phyloP scores from a whole-genome alignment of 106 monocot species.

The Xerophyta viscosa region DNA sequence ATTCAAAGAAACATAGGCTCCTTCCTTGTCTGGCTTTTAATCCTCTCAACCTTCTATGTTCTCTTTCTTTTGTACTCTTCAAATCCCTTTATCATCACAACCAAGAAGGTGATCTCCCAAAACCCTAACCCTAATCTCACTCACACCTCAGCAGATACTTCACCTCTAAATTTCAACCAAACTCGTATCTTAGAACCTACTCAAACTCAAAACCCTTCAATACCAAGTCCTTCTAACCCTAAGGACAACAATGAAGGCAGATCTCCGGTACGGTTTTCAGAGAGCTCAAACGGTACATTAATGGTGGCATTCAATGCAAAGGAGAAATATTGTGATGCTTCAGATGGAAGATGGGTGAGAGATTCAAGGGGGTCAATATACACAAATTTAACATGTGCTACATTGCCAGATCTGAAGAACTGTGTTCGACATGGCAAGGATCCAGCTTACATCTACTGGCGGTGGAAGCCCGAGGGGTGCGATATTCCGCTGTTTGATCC shows the following conservation, averaged over 20 bases:
- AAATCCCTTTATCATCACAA: neutral
- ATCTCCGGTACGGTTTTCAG: neutral
- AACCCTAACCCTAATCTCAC: neutral
- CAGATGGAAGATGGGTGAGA: constrained; percentile 33
- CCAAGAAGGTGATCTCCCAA: neutral
- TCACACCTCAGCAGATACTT: neutral
- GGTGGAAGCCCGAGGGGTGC: constrained; percentile 38
- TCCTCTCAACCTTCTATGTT: constrained; percentile 1
- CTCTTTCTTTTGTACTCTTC: neutral
- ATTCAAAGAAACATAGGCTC: neutral
- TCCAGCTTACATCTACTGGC: constrained; percentile 24
- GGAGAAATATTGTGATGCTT: constrained; percentile 19
- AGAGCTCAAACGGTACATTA: neutral
- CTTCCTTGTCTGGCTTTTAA: neutral
- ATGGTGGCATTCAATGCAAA: neutral
- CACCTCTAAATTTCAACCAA: neutral
- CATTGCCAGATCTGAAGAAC: constrained; percentile 26
- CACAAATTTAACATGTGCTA: constrained; percentile 27
- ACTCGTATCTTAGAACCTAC: too few species aligned
- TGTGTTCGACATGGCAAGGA: constrained; percentile 43
- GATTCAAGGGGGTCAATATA: constrained; percentile 20
- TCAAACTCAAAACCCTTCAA: neutral
- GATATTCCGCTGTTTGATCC: constrained; percentile 31
- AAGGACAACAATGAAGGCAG: neutral
- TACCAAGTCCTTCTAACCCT: too few species aligned